Percentiles rank a stretch among this genome's conserved stretches.
These are phyloP conservation scores for Trichocomaceae sp. DNA, from an alignment of 2,329 filamentous ascomycete species.

Conservation along the genomic window DNA sequence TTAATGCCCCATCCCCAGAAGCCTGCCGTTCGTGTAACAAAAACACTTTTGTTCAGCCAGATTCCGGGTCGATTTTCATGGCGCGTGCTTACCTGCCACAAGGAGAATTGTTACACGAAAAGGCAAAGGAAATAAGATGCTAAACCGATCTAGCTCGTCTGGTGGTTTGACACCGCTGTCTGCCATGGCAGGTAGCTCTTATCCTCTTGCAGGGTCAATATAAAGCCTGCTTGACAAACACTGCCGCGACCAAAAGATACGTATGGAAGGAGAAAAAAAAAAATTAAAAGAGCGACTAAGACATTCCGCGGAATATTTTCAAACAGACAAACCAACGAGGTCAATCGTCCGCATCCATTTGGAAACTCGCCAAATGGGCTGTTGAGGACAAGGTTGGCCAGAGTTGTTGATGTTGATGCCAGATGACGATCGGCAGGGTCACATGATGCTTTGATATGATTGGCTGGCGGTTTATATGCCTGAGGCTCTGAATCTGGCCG, in stretches of 20 bases:
- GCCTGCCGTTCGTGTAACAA: conserved; percentile 45
- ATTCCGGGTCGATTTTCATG: background rate
- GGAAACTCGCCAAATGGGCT: background rate
- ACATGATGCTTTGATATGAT: conserved; percentile 2
- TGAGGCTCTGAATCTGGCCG: background rate
- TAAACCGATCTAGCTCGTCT: conserved; percentile 67
- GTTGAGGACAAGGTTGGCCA: background rate
- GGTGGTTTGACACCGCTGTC: conserved; percentile 5
- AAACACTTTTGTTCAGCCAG: conserved; percentile 1
- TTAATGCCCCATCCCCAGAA: conserved; percentile 95
- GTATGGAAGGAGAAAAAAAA: background rate
- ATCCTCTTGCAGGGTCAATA: background rate
- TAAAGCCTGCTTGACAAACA: background rate
- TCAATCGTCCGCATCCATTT: background rate
- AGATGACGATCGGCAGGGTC: background rate
- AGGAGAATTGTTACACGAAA: conserved; percentile 82
- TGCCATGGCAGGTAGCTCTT: conserved; percentile 4
- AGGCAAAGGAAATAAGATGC: conserved; percentile 77
- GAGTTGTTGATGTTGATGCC: background rate
- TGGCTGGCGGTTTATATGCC: background rate
- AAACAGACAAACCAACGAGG: background rate
- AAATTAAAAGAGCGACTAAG: background rate
- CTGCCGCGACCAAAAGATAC: background rate
- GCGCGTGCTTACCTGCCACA: conserved; percentile 61
- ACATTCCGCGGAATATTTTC: background rate